phyloP scores from a whole-genome alignment of 345 rosid species.

The Eucalyptus curtisii region DNA sequence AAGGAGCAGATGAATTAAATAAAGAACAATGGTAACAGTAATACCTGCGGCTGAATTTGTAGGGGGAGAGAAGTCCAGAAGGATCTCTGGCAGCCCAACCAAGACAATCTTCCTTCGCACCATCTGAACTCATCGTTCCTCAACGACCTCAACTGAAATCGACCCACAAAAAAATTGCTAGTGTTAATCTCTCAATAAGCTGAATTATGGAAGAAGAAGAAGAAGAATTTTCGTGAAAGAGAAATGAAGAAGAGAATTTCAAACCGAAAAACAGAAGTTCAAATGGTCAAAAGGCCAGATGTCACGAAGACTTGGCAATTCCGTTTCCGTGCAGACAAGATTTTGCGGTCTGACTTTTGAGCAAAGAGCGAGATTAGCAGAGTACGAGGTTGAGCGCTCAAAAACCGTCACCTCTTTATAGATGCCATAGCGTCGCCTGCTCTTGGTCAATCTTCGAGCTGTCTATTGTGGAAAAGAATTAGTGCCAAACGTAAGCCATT shows the following conservation, averaged over 20 bases:
- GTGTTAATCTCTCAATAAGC: background rate
- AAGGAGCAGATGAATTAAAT: background rate
- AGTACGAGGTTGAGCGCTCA: background rate
- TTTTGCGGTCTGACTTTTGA: background rate
- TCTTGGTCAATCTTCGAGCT: background rate
- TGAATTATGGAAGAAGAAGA: background rate
- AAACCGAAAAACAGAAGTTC: background rate
- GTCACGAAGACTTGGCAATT: background rate
- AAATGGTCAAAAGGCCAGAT: background rate
- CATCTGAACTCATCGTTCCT: constrained; percentile 21
- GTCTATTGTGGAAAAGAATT: too few relatives aligned
- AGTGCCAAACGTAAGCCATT: background rate
- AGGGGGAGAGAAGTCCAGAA: constrained; percentile 61
- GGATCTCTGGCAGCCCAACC: constrained; percentile 81
- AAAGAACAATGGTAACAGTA: background rate
- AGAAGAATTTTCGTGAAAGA: background rate
- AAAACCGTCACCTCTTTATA: background rate
- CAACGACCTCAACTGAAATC: background rate
- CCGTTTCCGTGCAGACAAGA: background rate
- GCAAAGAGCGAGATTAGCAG: background rate
- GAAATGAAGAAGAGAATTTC: background rate
- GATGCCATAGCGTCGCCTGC: background rate
- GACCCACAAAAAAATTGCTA: background rate
- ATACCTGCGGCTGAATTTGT: constrained; percentile 62
- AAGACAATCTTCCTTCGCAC: constrained; percentile 23